These are phyloP conservation scores for Tilletiopsis washingtonensis DNA, from an alignment of 1,284 basidiomycete species.

Conservation along the genomic window DNA sequence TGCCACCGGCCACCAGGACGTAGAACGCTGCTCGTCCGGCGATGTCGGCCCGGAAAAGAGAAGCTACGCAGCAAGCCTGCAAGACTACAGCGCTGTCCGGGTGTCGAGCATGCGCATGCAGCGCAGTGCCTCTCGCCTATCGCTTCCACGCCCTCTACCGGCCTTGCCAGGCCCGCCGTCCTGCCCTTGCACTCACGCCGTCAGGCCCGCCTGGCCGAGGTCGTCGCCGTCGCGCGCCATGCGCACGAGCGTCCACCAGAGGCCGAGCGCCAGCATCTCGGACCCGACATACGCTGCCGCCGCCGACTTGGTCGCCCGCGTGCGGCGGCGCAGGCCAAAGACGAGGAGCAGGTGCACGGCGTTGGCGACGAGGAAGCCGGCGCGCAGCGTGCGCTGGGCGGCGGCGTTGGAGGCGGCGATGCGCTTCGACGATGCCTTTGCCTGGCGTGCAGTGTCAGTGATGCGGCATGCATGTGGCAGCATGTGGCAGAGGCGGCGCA, in stretches of 20 bases:
- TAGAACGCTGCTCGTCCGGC: too few species aligned
- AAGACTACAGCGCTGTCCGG: too few species aligned
- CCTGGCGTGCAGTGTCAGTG: too few species aligned
- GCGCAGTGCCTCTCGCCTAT: too few species aligned
- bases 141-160: not conserved
- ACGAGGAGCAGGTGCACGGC: slow-evolving; percentile 27
- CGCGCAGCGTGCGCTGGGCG: slow-evolving; percentile 23
- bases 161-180: not conserved
- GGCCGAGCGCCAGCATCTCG: slow-evolving; percentile 33
- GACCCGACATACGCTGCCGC: slow-evolving; percentile 30
- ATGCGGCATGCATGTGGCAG: too few species aligned
- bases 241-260: slow-evolving; percentile 34
- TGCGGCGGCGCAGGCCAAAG: slow-evolving; percentile 20
- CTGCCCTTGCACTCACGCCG: slow-evolving; percentile 40
- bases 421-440: too few species aligned
- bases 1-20: too few species aligned
- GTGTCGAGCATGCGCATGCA: too few species aligned
- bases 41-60: too few species aligned
- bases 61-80: too few species aligned
- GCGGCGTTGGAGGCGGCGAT: slow-evolving; percentile 30
- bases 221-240: slow-evolving; percentile 46
- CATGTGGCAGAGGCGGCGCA: too few species aligned
- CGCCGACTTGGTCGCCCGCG: slow-evolving; percentile 3
- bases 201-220: slow-evolving; percentile 41
- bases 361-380: slow-evolving; percentile 39